These are phyloP conservation scores for Podospora tetraspora DNA, from an alignment of 495 filamentous ascomycete genomes.

Conservation along the genomic window DNA sequence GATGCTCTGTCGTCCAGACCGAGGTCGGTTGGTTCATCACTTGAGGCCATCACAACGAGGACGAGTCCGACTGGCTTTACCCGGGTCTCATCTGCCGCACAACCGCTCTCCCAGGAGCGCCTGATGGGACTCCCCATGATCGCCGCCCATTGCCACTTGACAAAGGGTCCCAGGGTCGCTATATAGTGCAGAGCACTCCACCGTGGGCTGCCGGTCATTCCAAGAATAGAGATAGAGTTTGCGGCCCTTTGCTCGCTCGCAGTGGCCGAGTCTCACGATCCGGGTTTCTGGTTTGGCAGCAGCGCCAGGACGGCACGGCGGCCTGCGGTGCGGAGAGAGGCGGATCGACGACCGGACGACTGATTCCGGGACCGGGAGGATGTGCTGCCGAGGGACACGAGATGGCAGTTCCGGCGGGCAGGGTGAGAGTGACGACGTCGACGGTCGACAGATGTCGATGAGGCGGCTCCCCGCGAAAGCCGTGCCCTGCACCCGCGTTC, in stretches of 20 bases:
- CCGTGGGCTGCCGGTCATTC: background rate
- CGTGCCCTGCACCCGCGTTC: background rate
- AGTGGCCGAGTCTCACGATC: background rate
- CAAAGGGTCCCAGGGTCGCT: constrained; percentile 1
- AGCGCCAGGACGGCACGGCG: background rate
- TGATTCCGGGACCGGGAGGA: background rate
- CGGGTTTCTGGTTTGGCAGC: constrained; percentile 11
- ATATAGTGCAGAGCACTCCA: constrained; percentile 4
- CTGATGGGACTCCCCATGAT: constrained; percentile 1
- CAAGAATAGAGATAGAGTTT: constrained; percentile 15
- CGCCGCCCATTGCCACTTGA: constrained; percentile 2
- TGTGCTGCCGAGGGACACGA: background rate
- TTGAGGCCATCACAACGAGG: background rate
- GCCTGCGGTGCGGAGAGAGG: background rate
- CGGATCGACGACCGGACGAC: background rate
- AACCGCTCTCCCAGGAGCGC: background rate
- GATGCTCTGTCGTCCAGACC: background rate
- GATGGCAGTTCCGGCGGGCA: background rate
- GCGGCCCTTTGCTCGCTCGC: background rate
- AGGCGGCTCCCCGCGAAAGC: background rate
- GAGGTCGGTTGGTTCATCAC: background rate
- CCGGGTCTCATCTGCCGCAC: constrained; percentile 4
- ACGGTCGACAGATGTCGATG: background rate
- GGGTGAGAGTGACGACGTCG: background rate
- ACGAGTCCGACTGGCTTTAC: background rate